These are phyloP conservation scores for Catharanthus roseus DNA, from an alignment of 257 asterid genomes.

Conservation along the genomic window DNA sequence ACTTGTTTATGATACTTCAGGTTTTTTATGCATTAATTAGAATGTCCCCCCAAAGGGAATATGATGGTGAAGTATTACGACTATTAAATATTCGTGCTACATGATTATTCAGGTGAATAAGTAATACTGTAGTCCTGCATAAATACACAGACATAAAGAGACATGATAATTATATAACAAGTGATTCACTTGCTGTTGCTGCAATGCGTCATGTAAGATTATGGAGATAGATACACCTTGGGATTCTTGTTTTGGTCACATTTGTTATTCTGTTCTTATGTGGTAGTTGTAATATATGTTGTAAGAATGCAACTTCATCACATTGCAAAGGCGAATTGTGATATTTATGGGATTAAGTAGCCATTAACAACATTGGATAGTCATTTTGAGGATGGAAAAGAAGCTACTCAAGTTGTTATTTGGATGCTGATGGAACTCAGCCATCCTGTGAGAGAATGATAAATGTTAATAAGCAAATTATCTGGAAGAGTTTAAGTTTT, in stretches of 20 bases:
- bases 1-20: too few species aligned
- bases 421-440: background rate
- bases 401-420: background rate
- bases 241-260: background rate
- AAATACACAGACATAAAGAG: background rate
- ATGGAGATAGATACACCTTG: background rate
- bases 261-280: background rate
- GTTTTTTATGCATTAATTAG: background rate
- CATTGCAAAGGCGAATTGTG: background rate
- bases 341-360: background rate
- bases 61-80: too few species aligned
- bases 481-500: background rate
- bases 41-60: background rate
- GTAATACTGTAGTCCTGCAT: background rate
- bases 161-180: background rate
- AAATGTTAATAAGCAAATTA: background rate
- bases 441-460: too few species aligned
- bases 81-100: background rate
- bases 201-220: background rate
- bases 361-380: background rate
- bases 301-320: background rate
- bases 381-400: background rate
- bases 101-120: background rate
- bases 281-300: background rate
- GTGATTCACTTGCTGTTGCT: background rate